Evolutionary conservation across 192 early-diverging fungal genomes (phyloP).

Genomic region (Umbelopsis ramanniana): DNA sequence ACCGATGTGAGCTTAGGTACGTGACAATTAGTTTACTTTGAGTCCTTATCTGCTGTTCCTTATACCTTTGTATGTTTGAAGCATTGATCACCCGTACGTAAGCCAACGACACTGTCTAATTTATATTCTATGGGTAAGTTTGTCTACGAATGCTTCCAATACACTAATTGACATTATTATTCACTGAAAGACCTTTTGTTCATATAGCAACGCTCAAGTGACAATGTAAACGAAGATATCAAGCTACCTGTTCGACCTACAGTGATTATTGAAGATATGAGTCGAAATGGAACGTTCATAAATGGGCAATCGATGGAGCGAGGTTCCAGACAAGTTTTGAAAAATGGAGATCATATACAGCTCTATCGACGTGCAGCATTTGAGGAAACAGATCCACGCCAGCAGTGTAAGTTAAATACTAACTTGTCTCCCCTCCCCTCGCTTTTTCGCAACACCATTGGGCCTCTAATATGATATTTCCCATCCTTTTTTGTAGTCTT

Average conservation of each 20-base stretch:
- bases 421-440: background rate
- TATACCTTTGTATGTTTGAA: background rate
- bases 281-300: conserved; percentile 72
- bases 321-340: conserved; percentile 50
- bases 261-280: conserved; percentile 23
- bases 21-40: background rate
- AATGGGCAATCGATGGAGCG: conserved; percentile 54
- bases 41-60: no score
- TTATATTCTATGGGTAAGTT: conserved; percentile 20
- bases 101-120: conserved; percentile 26
- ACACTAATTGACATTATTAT: background rate
- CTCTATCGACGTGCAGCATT: conserved; percentile 34
- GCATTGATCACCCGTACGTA: conserved; percentile 4
- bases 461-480: background rate
- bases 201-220: conserved; percentile 10
- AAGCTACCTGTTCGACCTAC: background rate
- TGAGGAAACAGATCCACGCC: conserved; percentile 17
- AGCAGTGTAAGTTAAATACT: conserved; percentile 44
- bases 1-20: conserved; percentile 15
- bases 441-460: background rate
- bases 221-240: background rate
- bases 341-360: conserved; percentile 68
- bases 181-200: background rate
- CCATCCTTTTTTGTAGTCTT: conserved; percentile 9
- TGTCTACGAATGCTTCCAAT: no score